Evolutionary conservation across 129 eudicot species (phyloP).

Genomic region (Solidago caesia): DNA sequence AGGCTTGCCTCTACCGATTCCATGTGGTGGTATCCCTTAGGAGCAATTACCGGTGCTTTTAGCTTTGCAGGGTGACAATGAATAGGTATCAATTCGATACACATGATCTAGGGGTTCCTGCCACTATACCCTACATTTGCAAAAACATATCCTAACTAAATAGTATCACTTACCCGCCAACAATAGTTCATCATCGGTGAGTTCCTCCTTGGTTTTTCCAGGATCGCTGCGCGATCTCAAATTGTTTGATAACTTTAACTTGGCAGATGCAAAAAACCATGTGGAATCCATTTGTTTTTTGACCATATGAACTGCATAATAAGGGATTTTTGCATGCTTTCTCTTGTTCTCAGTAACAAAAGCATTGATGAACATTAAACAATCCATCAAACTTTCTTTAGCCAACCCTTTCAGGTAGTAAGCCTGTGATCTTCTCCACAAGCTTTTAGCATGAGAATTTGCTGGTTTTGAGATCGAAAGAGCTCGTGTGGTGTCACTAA

Average conservation of each 20-base stretch:
- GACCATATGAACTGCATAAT: constrained; percentile 67
- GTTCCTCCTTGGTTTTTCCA: constrained; percentile 22
- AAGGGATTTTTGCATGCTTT: constrained; percentile 47
- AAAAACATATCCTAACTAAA: not conserved
- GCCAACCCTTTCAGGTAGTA: constrained; percentile 82
- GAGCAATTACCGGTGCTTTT: too few relatives aligned
- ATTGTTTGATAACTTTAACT: constrained; percentile 28
- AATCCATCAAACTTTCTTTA: constrained; percentile 94
- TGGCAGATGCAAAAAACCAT: constrained; percentile 61
- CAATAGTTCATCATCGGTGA: constrained; percentile 21
- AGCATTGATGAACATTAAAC: constrained; percentile 59
- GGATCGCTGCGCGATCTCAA: constrained; percentile 20
- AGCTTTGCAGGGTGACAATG: too few relatives aligned
- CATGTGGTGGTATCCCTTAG: too few relatives aligned
- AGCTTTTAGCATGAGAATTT: constrained; percentile 74
- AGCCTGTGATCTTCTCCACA: constrained; percentile 96
- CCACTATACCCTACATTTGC: not conserved
- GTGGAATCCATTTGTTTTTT: constrained; percentile 72
- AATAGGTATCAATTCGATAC: too few relatives aligned
- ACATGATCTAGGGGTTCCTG: too few relatives aligned
- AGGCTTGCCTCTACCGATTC: too few relatives aligned
- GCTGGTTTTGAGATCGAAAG: constrained; percentile 62
- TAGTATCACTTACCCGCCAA: constrained; percentile 41
- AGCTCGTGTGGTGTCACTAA: constrained; percentile 84
- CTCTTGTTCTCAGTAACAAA: constrained; percentile 27